Evolutionary conservation across 768 basidiomycete genomes (phyloP).

Genomic region (Lentinula detonsa): DNA sequence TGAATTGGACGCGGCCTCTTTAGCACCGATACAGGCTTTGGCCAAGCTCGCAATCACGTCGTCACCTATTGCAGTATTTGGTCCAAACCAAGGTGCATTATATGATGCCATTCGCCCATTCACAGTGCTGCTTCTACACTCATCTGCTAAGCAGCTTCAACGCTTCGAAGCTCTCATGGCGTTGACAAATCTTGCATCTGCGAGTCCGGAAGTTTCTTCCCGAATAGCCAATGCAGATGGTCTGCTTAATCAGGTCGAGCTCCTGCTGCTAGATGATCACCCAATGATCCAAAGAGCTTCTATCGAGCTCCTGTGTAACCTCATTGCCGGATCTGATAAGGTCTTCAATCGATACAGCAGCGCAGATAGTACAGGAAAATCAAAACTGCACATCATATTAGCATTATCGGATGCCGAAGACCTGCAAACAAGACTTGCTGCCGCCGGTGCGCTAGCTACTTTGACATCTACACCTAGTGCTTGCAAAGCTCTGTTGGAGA

Average conservation of each 20-base stretch:
- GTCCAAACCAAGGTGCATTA: conserved; percentile 69
- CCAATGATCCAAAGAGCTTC: conserved; percentile 79
- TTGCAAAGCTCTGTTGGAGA: conserved; percentile 53
- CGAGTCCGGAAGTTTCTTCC: conserved; percentile 56
- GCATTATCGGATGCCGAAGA: conserved; percentile 88
- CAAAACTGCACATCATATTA: conserved; percentile 75
- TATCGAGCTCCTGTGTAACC: conserved; percentile 88
- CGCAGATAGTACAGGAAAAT: conserved; percentile 32
- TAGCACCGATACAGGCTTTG: conserved; percentile 78
- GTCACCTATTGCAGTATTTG: conserved; percentile 86
- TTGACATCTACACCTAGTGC: conserved; percentile 58
- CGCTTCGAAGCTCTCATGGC: conserved; percentile 95
- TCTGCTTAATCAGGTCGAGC: conserved; percentile 60
- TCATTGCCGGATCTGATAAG: conserved; percentile 69
- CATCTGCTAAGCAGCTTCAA: conserved; percentile 68
- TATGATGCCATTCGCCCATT: conserved; percentile 85
- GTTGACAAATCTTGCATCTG: conserved; percentile 88
- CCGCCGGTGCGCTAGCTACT: conserved; percentile 84
- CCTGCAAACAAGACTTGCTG: conserved; percentile 78
- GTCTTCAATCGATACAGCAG: conserved; percentile 73
- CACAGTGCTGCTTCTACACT: conserved; percentile 62
- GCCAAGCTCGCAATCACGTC: conserved; percentile 93
- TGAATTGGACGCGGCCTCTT: conserved; percentile 34
- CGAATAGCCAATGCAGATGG: conserved; percentile 60
- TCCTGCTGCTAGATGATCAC: conserved; percentile 79